Percentiles rank a stretch among this genome's conserved stretches.
Conservation (phyloP, 495 filamentous ascomycete genomes). For the Neurospora sp. region DNA sequence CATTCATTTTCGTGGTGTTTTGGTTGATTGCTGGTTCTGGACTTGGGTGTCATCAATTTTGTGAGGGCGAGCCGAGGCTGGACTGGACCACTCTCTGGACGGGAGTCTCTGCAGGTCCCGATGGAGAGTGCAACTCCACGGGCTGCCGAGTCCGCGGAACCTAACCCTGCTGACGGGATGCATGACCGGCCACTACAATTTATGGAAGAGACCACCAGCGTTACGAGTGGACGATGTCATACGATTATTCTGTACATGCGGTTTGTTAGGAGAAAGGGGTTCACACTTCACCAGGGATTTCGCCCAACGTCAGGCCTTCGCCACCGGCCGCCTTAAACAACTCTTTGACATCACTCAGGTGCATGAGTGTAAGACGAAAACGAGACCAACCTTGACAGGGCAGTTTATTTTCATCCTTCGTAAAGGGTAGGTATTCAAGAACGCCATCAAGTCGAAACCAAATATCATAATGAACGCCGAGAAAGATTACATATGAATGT, state of each 20-base stretch:
- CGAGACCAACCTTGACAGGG: too few species aligned
- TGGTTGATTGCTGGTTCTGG: too few species aligned
- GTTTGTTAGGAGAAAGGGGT: neutral
- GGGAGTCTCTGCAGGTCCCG: neutral
- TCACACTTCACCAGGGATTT: neutral
- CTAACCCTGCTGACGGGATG: neutral
- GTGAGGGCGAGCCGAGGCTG: neutral
- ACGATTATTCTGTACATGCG: neutral
- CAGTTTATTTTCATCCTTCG: neutral
- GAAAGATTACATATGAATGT: neutral
- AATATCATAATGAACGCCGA: neutral
- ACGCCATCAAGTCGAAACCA: neutral
- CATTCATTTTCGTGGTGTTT: too few species aligned
- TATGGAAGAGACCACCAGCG: neutral
- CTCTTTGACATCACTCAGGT: neutral
- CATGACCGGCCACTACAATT: neutral
- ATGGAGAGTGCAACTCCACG: neutral
- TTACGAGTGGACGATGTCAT: too few species aligned
- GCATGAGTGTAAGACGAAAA: neutral
- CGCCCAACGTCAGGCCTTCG: neutral
- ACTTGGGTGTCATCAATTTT: too few species aligned
- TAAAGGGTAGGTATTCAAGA: neutral
- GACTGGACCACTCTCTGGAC: neutral
- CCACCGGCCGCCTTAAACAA: neutral
- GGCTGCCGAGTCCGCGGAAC: neutral